phyloP scores from a whole-genome alignment of 2,329 filamentous ascomycete species.

The Pseudogymnoascus sp. region DNA sequence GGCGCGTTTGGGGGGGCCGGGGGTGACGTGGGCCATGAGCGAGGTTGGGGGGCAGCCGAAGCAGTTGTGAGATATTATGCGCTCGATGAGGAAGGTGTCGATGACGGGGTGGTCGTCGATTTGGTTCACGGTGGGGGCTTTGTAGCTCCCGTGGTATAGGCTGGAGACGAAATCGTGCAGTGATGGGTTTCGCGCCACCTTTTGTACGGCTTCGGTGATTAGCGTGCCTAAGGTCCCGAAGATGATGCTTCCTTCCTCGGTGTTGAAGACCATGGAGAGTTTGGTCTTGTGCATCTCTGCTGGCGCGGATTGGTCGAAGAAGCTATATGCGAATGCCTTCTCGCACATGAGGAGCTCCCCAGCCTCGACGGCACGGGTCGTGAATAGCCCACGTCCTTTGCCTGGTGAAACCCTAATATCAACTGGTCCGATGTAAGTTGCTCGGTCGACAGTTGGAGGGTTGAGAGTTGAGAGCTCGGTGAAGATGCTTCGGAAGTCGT shows the following conservation, averaged over 20 bases:
- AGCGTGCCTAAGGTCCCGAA: slow-evolving; percentile 26
- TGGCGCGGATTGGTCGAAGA: neutral
- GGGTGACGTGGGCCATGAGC: slow-evolving; percentile 23
- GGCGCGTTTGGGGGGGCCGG: neutral
- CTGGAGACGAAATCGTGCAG: slow-evolving; percentile 30
- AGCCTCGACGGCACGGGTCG: slow-evolving; percentile 39
- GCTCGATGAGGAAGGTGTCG: slow-evolving; percentile 44
- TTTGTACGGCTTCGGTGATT: slow-evolving; percentile 38
- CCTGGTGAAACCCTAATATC: slow-evolving; percentile 36
- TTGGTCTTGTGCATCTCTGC: neutral
- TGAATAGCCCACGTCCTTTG: slow-evolving; percentile 47
- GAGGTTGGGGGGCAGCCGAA: slow-evolving; percentile 36
- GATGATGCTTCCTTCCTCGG: slow-evolving; percentile 8
- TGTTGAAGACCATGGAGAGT: neutral
- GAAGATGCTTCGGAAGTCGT: slow-evolving; percentile 35
- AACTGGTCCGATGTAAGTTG: slow-evolving; percentile 40
- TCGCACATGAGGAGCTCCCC: slow-evolving; percentile 51
- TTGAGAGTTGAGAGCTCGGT: slow-evolving; percentile 30
- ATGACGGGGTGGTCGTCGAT: slow-evolving; percentile 38
- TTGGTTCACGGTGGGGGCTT: slow-evolving; percentile 22
- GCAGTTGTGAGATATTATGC: slow-evolving; percentile 38
- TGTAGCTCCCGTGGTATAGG: slow-evolving; percentile 38
- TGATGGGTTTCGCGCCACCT: slow-evolving; percentile 39
- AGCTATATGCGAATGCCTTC: slow-evolving; percentile 45
- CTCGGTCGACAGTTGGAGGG: slow-evolving; percentile 42